Conservation (phyloP, 305 asterid species). For the Fraxinus floribunda region DNA sequence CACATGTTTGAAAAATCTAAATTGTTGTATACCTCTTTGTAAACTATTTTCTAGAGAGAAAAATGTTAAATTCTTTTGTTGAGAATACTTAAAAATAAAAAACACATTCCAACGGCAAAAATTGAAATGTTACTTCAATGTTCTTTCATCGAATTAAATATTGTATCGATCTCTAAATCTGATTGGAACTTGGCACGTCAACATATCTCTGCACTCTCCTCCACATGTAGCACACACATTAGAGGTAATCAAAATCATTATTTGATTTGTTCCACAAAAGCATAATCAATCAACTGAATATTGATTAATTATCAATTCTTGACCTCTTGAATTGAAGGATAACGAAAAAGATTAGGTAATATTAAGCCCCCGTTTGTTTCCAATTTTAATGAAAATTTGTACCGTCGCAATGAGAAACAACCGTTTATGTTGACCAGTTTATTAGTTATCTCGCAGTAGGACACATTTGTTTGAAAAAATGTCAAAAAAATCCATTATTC, state of each 20-base stretch:
- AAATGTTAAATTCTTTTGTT: background rate
- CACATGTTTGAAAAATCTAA: background rate
- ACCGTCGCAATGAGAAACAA: too few relatives aligned
- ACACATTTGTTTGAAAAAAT: too few relatives aligned
- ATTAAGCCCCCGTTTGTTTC: too few relatives aligned
- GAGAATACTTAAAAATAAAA: background rate
- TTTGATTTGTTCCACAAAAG: background rate
- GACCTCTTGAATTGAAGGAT: background rate
- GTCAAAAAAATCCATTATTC: too few relatives aligned
- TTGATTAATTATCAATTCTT: too few relatives aligned
- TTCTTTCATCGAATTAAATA: background rate
- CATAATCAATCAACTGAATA: too few relatives aligned
- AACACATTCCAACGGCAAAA: too few relatives aligned
- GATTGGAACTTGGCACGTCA: background rate
- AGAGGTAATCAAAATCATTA: background rate
- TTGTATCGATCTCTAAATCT: background rate
- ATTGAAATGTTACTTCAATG: background rate
- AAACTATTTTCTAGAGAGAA: background rate
- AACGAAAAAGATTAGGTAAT: too few relatives aligned
- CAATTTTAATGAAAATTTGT: too few relatives aligned
- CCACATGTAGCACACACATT: background rate
- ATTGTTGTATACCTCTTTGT: background rate
- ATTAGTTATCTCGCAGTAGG: too few relatives aligned
- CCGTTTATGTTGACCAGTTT: too few relatives aligned
- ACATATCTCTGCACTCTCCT: background rate